Evolutionary conservation across 2,329 filamentous ascomycete genomes (phyloP).

Genomic region (Neofusicoccum umdonicola): DNA sequence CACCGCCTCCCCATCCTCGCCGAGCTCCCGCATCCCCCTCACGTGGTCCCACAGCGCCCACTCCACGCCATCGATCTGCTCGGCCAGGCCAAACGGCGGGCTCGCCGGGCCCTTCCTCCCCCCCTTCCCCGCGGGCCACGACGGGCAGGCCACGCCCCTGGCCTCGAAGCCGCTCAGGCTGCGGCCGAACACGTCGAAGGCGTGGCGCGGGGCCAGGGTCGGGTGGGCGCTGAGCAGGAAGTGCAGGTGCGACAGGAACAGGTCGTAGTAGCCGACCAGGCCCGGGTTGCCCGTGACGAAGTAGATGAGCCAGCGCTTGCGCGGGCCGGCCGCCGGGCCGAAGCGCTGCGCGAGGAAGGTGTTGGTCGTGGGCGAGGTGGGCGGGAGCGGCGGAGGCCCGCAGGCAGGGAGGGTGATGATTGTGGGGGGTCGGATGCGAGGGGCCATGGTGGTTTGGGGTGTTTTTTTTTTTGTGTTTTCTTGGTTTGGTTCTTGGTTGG

Average conservation of each 20-base stretch:
- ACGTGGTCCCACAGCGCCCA: constrained; percentile 42
- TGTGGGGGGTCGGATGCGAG: background rate
- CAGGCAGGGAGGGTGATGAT: background rate
- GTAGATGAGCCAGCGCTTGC: constrained; percentile 56
- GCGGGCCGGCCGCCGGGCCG: background rate
- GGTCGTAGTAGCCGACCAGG: constrained; percentile 68
- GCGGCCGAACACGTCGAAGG: constrained; percentile 40
- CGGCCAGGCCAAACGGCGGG: constrained; percentile 44
- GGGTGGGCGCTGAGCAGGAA: constrained; percentile 46
- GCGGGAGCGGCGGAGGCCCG: background rate
- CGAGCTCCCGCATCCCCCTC: constrained; percentile 18
- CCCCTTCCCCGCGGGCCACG: constrained; percentile 3
- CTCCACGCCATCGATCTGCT: constrained; percentile 52
- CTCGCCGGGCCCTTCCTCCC: background rate
- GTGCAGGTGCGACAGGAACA: constrained; percentile 62
- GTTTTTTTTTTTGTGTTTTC: too few species aligned
- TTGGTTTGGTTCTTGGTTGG: too few species aligned
- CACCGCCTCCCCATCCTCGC: constrained; percentile 33
- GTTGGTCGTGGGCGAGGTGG: background rate
- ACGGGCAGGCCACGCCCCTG: constrained; percentile 21
- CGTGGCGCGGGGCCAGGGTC: constrained; percentile 3
- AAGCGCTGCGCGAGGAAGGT: constrained; percentile 2
- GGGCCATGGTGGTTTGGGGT: too few species aligned
- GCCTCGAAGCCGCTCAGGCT: constrained; percentile 46
- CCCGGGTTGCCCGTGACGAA: constrained; percentile 77